Conservation (phyloP, 768 basidiomycete species). For the Leccinum boreale region DNA sequence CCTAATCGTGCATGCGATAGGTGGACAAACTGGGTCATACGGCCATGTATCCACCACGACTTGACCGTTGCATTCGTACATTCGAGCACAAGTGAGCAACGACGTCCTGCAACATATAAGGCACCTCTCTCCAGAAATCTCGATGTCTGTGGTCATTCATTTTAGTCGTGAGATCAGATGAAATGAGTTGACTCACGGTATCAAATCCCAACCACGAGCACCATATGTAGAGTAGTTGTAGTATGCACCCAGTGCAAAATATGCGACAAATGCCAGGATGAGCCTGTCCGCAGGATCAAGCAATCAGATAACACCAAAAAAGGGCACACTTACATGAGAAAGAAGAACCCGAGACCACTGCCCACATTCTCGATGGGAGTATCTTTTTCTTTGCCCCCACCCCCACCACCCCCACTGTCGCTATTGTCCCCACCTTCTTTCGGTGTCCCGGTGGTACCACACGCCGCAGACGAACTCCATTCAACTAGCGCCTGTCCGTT, state of each 20-base stretch:
- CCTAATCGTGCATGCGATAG: background rate
- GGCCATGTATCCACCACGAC: conserved; percentile 72
- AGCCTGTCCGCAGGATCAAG: conserved; percentile 41
- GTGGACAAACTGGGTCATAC: conserved; percentile 41
- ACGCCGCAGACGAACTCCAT: conserved; percentile 64
- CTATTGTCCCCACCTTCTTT: conserved; percentile 26
- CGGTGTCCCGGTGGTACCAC: conserved; percentile 34
- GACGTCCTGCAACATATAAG: conserved; percentile 80
- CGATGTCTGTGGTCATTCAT: conserved; percentile 55
- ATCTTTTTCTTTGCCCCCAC: conserved; percentile 16
- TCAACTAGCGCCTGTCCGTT: conserved; percentile 50
- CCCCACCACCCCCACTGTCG: conserved; percentile 12
- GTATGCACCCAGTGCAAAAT: conserved; percentile 79
- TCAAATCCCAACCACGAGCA: conserved; percentile 75
- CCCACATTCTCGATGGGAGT: conserved; percentile 45
- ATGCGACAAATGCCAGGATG: conserved; percentile 61
- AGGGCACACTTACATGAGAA: conserved; percentile 64
- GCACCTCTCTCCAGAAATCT: conserved; percentile 88
- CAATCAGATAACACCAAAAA: conserved; percentile 6
- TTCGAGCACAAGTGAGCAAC: conserved; percentile 72
- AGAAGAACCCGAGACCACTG: conserved; percentile 86
- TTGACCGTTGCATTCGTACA: conserved; percentile 63
- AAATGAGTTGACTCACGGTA: conserved; percentile 62
- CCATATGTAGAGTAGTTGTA: conserved; percentile 89
- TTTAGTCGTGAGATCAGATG: conserved; percentile 3